Evolutionary conservation across 1,284 basidiomycete species (phyloP).

Genomic region (Cutaneotrichosporon sp.): DNA sequence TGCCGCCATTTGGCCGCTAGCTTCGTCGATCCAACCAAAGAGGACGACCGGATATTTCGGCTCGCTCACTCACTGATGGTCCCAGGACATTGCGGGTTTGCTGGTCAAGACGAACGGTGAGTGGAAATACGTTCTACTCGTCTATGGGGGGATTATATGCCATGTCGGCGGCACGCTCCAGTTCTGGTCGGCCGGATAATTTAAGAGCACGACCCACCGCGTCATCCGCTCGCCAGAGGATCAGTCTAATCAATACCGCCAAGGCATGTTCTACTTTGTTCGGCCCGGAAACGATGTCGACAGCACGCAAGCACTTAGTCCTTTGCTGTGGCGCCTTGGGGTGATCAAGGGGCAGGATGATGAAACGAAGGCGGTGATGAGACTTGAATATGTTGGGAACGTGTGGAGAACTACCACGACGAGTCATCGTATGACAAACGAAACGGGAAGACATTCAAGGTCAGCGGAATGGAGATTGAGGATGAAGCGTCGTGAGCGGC

Average conservation of each 20-base stretch:
- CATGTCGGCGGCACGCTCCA: slow-evolving; percentile 37
- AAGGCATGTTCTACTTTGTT: slow-evolving; percentile 40
- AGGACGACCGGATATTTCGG: too few species aligned
- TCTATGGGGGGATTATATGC: too few species aligned
- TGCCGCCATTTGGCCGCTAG: too few species aligned
- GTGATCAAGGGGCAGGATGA: slow-evolving; percentile 7
- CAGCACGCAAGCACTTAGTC: slow-evolving; percentile 32
- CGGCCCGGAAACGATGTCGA: slow-evolving; percentile 37
- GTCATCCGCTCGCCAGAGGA: slow-evolving; percentile 37
- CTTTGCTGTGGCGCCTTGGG: slow-evolving; percentile 31
- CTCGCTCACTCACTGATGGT: too few species aligned
- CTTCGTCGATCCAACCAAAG: too few species aligned
- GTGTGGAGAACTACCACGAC: slow-evolving; percentile 23
- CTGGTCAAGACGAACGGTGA: too few species aligned
- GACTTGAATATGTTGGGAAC: slow-evolving; percentile 20
- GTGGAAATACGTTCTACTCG: too few species aligned
- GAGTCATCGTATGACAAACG: slow-evolving; percentile 8
- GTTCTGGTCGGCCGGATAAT: slow-evolving; percentile 41
- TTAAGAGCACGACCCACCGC: slow-evolving; percentile 38
- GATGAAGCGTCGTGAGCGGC: slow-evolving; percentile 15
- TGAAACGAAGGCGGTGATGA: slow-evolving; percentile 19
- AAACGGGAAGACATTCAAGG: slow-evolving; percentile 17
- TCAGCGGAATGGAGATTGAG: slow-evolving; percentile 22
- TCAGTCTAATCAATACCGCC: slow-evolving; percentile 35
- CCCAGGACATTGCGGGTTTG: too few species aligned